Percentiles rank a stretch among this genome's conserved stretches.
These are phyloP conservation scores for Xenosphaeropsis pyriputrescens DNA, from an alignment of 2,329 filamentous ascomycete genomes.

Conservation along the genomic window DNA sequence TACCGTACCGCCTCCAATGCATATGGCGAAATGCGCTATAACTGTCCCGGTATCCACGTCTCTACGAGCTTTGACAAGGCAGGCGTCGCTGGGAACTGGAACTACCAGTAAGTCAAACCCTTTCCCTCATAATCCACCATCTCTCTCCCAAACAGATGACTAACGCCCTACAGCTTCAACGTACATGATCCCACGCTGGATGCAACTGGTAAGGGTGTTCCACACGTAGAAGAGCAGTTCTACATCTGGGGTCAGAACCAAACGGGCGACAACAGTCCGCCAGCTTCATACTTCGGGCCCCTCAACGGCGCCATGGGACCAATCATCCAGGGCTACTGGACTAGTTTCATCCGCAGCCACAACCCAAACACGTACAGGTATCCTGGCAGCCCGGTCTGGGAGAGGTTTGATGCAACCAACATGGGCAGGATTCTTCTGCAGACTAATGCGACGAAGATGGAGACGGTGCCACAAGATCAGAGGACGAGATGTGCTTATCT, in stretches of 20 bases:
- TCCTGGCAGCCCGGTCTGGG: slow-evolving; percentile 33
- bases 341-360: slow-evolving; percentile 51
- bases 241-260: slow-evolving; percentile 54
- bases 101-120: slow-evolving; percentile 52
- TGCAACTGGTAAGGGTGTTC: slow-evolving; percentile 42
- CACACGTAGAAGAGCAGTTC: slow-evolving; percentile 50
- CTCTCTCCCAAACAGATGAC: too few species aligned
- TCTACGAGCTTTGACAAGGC: slow-evolving; percentile 4
- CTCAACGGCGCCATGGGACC: slow-evolving; percentile 42
- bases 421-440: slow-evolving; percentile 20
- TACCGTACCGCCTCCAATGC: slow-evolving; percentile 42
- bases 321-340: slow-evolving; percentile 57
- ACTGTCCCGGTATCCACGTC: slow-evolving; percentile 44
- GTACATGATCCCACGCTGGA: slow-evolving; percentile 43
- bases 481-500: slow-evolving; percentile 31
- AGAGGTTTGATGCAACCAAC: slow-evolving; percentile 20
- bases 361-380: slow-evolving; percentile 46
- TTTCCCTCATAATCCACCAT: too few species aligned
- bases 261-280: slow-evolving; percentile 29
- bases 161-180: slow-evolving; percentile 19
- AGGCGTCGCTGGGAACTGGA: slow-evolving; percentile 34
- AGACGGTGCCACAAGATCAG: slow-evolving; percentile 23
- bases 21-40: slow-evolving; percentile 52
- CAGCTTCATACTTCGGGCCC: slow-evolving; percentile 31
- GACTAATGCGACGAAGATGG: slow-evolving; percentile 29